Conservation (phyloP, 1,139 yeast genomes). For the Suhomyces terraborum region DNA sequence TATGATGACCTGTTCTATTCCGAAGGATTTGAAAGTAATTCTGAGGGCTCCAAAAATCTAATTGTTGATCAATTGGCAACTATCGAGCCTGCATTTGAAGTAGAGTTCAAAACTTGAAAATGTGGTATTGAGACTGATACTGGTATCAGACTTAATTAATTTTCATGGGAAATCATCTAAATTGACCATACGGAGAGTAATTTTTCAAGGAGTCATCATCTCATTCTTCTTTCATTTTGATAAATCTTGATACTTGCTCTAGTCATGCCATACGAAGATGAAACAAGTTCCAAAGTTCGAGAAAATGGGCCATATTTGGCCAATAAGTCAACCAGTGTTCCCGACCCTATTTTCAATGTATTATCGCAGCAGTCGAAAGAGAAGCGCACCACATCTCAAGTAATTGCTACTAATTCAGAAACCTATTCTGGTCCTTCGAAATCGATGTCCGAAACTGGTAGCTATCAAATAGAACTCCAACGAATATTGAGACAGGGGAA, state of each 20-base stretch:
- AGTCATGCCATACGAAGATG: too few relatives aligned
- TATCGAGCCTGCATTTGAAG: not conserved
- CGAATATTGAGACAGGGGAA: not conserved
- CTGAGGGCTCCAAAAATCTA: not conserved
- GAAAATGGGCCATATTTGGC: too few relatives aligned
- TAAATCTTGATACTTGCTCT: too few relatives aligned
- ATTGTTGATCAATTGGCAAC: constrained; percentile 1
- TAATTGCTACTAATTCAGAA: not conserved
- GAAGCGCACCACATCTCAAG: not conserved
- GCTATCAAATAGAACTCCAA: not conserved
- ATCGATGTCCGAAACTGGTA: not conserved
- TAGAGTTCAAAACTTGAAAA: not conserved
- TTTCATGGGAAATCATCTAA: too few relatives aligned
- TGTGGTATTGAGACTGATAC: not conserved
- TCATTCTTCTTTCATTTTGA: too few relatives aligned
- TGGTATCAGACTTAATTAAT: too few relatives aligned
- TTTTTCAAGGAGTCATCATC: too few relatives aligned
- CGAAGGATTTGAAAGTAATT: not conserved
- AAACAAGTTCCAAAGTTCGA: too few relatives aligned
- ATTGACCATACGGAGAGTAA: not conserved
- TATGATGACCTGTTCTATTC: constrained; percentile 21
- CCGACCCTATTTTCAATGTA: too few relatives aligned
- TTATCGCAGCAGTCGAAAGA: not conserved
- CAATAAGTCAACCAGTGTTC: too few relatives aligned
- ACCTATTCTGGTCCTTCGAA: not conserved